These are phyloP conservation scores for Beta corolliflora DNA, from an alignment of 179 eudicot species.

Conservation along the genomic window DNA sequence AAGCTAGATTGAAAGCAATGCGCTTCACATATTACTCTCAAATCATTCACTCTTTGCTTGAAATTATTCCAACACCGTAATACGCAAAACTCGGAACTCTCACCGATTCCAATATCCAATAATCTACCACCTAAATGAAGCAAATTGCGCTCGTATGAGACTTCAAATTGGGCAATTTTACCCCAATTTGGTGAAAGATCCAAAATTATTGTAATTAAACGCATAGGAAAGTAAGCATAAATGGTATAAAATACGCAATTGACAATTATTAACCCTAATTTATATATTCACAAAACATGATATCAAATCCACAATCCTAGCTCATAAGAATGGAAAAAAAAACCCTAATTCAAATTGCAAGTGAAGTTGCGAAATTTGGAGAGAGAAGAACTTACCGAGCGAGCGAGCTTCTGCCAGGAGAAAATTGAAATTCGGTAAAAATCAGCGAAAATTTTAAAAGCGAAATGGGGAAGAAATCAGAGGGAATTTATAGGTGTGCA, in stretches of 20 bases:
- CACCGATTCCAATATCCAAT: not conserved
- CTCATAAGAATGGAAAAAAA: not conserved
- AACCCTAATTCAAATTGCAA: slow-evolving; percentile 22
- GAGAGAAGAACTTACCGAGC: slow-evolving; percentile 8
- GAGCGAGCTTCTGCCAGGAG: not conserved
- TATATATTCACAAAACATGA: too few species aligned
- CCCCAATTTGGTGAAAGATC: not conserved
- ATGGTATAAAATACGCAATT: too few species aligned
- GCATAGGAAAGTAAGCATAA: too few species aligned
- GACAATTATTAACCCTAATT: not conserved
- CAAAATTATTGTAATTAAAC: not conserved
- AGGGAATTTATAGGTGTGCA: slow-evolving; percentile 17
- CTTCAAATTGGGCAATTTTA: not conserved
- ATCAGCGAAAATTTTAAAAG: not conserved
- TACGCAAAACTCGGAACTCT: not conserved
- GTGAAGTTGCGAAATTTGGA: not conserved
- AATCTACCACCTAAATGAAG: not conserved
- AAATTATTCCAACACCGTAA: too few species aligned
- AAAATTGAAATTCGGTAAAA: not conserved
- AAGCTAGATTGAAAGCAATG: not conserved
- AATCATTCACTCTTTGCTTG: not conserved
- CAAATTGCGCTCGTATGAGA: not conserved
- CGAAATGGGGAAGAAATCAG: not conserved
- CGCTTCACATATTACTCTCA: not conserved
- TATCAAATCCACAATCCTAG: too few species aligned